Evolutionary conservation across 2,329 filamentous ascomycete genomes (phyloP).

Genomic region (Colletotrichum eremochloae): DNA sequence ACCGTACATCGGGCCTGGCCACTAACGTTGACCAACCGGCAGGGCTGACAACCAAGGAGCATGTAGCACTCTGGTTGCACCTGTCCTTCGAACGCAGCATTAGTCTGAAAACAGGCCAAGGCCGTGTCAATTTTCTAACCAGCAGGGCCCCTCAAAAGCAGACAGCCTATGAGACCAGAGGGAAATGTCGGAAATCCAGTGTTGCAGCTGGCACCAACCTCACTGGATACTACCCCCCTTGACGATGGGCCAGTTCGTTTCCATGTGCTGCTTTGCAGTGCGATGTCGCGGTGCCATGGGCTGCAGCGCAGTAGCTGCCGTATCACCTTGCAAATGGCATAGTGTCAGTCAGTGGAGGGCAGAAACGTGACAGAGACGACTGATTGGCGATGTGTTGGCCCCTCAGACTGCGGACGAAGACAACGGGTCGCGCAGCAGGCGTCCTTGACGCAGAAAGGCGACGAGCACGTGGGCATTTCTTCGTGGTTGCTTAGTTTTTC

Average conservation of each 20-base stretch:
- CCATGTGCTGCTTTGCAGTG: conserved; percentile 16
- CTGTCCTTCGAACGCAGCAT: conserved; percentile 1
- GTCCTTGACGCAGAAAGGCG: conserved; percentile 11
- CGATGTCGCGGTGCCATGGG: conserved; percentile 27
- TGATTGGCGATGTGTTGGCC: conserved; percentile 34
- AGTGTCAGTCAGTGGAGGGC: conserved; percentile 27
- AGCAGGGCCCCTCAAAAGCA: conserved; percentile 18
- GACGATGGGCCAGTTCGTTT: conserved; percentile 28
- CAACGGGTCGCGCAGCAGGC: conserved; percentile 24
- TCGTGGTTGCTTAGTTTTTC: conserved; percentile 4
- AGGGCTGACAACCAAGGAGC: conserved; percentile 22
- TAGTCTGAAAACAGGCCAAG: conserved; percentile 1
- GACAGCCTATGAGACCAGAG: conserved; percentile 13
- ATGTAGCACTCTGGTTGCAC: neutral
- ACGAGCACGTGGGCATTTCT: conserved; percentile 34
- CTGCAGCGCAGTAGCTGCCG: conserved; percentile 23
- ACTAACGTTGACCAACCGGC: conserved; percentile 22
- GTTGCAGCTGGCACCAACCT: conserved; percentile 26
- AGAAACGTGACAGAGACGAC: neutral
- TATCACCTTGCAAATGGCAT: conserved; percentile 32
- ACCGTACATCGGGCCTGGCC: conserved; percentile 8
- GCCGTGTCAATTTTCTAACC: conserved; percentile 10
- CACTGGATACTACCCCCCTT: neutral
- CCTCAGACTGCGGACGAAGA: conserved; percentile 5
- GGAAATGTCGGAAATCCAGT: conserved; percentile 8